phyloP scores from a whole-genome alignment of 768 basidiomycete species.

The Tulasnella sp. region DNA sequence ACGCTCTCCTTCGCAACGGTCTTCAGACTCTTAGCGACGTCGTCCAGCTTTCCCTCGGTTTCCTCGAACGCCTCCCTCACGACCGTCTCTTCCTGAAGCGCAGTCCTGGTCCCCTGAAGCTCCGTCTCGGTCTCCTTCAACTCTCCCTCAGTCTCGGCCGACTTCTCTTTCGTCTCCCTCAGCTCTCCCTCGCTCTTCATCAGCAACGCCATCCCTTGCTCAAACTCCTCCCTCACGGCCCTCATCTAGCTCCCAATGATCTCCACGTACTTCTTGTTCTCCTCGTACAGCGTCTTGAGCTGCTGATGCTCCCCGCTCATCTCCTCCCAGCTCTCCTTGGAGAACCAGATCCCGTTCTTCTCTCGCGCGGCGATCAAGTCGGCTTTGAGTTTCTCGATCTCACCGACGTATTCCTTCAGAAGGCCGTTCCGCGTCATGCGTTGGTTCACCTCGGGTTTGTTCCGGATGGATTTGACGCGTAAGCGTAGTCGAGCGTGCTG shows the following conservation, averaged over 20 bases:
- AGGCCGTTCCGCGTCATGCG: slow-evolving; percentile 87
- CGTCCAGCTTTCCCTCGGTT: slow-evolving; percentile 58
- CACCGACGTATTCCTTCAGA: slow-evolving; percentile 83
- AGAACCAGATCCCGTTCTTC: slow-evolving; percentile 93
- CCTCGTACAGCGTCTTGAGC: slow-evolving; percentile 62
- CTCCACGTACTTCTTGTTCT: slow-evolving; percentile 70
- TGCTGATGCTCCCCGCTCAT: slow-evolving; percentile 66
- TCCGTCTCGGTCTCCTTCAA: slow-evolving; percentile 46
- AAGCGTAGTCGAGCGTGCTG: slow-evolving; percentile 98
- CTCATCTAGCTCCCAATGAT: slow-evolving; percentile 74
- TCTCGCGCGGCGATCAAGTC: slow-evolving; percentile 86
- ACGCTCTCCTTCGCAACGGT: slow-evolving; percentile 54
- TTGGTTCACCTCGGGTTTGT: slow-evolving; percentile 91
- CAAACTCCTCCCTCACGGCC: slow-evolving; percentile 58
- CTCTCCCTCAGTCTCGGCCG: slow-evolving; percentile 40
- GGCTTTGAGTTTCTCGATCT: slow-evolving; percentile 85
- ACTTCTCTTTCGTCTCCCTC: slow-evolving; percentile 42
- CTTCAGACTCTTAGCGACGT: slow-evolving; percentile 58
- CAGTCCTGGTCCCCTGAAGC: slow-evolving; percentile 41
- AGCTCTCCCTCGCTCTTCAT: slow-evolving; percentile 69
- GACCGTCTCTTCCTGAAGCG: slow-evolving; percentile 67
- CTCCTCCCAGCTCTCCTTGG: slow-evolving; percentile 82
- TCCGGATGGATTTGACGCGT: slow-evolving; percentile 88
- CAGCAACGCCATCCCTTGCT: slow-evolving; percentile 59
- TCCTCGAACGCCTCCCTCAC: slow-evolving; percentile 67